A percentile compares a stretch with the other conserved stretches of the same genome.
phyloP scores from a whole-genome alignment of 441 rosid species.

The Viola pubescens region DNA sequence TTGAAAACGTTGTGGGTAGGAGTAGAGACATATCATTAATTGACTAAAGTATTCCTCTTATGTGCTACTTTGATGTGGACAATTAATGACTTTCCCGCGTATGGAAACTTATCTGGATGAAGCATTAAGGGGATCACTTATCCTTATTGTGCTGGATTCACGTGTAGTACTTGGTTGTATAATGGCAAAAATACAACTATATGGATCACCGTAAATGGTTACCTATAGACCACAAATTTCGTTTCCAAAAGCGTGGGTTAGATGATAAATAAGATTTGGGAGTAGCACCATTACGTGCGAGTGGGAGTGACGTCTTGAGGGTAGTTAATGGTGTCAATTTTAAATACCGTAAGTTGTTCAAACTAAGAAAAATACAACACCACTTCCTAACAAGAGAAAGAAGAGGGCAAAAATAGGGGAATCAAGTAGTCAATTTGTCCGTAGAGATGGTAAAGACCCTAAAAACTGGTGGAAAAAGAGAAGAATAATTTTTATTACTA shows the following conservation, averaged over 20 bases:
- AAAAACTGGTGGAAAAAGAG: conserved; percentile 1
- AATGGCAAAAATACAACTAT: conserved; percentile 1
- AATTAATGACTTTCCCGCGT: conserved; percentile 13
- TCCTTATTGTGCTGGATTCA: conserved; percentile 5
- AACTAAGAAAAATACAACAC: too few species aligned
- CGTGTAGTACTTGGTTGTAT: background rate
- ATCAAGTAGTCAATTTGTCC: too few species aligned
- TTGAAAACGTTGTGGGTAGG: conserved; percentile 10
- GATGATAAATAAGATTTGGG: background rate
- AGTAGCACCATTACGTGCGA: background rate
- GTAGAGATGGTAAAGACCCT: background rate
- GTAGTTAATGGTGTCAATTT: background rate
- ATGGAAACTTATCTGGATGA: conserved; percentile 9
- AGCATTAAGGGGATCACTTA: conserved; percentile 11
- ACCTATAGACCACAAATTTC: fast-evolving
- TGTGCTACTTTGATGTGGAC: conserved; percentile 7
- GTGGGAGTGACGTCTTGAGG: background rate
- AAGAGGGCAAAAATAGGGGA: background rate
- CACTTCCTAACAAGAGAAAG: background rate
- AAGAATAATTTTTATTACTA: conserved; percentile 5
- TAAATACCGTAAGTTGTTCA: too few species aligned
- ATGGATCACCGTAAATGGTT: conserved; percentile 13
- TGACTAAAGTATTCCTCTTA: background rate
- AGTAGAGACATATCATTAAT: background rate
- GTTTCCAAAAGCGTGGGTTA: background rate